Percentiles rank a stretch among this genome's conserved stretches.
Conservation (phyloP, 306 rosid species). For the Rosa lucieae region DNA sequence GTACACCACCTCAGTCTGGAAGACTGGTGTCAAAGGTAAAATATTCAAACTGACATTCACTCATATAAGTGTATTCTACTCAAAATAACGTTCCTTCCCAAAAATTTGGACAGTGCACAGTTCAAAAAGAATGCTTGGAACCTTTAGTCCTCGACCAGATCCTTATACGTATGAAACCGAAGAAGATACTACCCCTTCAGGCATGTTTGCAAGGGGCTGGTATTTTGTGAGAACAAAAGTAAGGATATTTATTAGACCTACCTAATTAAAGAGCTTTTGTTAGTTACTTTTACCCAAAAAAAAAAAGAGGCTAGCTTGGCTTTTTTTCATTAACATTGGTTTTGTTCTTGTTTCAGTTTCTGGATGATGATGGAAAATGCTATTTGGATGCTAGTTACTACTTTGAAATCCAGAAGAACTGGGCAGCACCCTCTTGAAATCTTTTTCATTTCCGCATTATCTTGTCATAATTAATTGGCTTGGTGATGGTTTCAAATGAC, state of each 20-base stretch:
- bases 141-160: slow-evolving; percentile 74
- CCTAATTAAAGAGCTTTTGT: background rate
- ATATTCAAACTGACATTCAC: background rate
- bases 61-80: background rate
- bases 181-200: slow-evolving; percentile 82
- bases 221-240: slow-evolving; percentile 83
- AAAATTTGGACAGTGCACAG: slow-evolving; percentile 55
- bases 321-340: background rate
- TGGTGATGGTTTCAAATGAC: slow-evolving; percentile 18
- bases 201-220: slow-evolving; percentile 79
- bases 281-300: background rate
- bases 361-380: slow-evolving; percentile 92
- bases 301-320: background rate
- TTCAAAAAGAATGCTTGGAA: slow-evolving; percentile 78
- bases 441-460: background rate
- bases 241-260: background rate
- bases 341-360: slow-evolving; percentile 47
- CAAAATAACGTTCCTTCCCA: background rate
- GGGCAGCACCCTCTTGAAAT: slow-evolving; percentile 54
- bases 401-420: slow-evolving; percentile 84
- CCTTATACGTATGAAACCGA: slow-evolving; percentile 64
- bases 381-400: slow-evolving; percentile 68
- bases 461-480: slow-evolving; percentile 2
- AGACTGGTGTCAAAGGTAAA: slow-evolving; percentile 71
- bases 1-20: slow-evolving; percentile 70